Evolutionary conservation across 768 basidiomycete genomes (phyloP).

Genomic region (Podaxis sp.): DNA sequence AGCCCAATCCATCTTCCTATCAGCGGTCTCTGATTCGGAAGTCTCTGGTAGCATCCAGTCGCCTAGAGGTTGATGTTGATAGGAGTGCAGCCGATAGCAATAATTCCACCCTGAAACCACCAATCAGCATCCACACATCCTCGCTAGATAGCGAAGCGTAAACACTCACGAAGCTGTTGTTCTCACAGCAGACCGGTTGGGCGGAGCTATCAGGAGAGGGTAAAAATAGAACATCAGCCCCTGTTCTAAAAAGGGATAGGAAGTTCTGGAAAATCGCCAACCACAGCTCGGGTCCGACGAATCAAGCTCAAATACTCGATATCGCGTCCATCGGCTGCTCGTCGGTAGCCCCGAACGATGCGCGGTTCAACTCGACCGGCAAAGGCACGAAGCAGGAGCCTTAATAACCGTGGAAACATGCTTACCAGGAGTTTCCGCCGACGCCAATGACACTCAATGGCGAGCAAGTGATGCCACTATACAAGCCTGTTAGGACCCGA

Average conservation of each 20-base stretch:
- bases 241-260: neutral
- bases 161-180: conserved; percentile 33
- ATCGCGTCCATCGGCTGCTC: neutral
- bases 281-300: conserved; percentile 3
- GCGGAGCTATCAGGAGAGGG: conserved; percentile 17
- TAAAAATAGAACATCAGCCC: conserved; percentile 1
- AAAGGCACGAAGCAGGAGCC: neutral
- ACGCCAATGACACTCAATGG: conserved; percentile 25
- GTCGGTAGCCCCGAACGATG: neutral
- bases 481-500: conserved; percentile 9
- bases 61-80: conserved; percentile 31
- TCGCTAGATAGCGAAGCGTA: neutral
- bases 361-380: neutral
- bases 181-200: conserved; percentile 36
- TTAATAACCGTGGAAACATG: neutral
- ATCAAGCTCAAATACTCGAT: neutral
- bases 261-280: neutral
- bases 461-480: conserved; percentile 31
- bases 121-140: neutral
- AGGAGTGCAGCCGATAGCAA: conserved; percentile 35
- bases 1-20: neutral
- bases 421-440: conserved; percentile 26
- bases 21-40: neutral
- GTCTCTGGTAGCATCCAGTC: neutral
- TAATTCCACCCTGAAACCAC: conserved; percentile 28